Evolutionary conservation across 352 stramenopile species (phyloP), one percentile per base, ranked within the genome.

Genomic region (Pythium volutum): DNA sequence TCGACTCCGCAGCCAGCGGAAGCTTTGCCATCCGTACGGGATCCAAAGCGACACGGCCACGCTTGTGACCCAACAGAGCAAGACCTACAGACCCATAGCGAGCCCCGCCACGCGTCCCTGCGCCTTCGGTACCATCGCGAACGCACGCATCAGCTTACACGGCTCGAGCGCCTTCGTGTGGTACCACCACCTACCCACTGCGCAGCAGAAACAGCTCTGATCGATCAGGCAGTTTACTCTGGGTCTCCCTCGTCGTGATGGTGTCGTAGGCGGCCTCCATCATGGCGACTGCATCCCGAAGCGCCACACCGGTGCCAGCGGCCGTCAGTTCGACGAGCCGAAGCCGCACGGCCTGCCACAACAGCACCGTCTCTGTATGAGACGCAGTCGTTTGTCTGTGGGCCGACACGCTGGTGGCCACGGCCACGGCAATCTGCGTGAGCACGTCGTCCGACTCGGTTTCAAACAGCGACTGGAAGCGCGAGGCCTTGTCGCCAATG

Each of bases 261-360:
- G 6, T 27, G 23, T 55, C 36, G 29, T 65, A 70, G 15, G 50
- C 56, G 3, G 25, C 16, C 26, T 57, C 49, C 9, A 70, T 23
- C 3, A 20, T 36, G 15, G 15, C 34, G 14, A 58, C 26, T 10
- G 63, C 63, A 10, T 64, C 55, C 23, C 45, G 55, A 27, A 69
- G 33, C 3, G 41, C 3, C 23, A 57, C 8, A 51, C 15, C 16
- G 12, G 7, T 29, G 25, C 27, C 22, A 3, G 45, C 34, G n/a
- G 38, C 39, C 7, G 41, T 60, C 12, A 70, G 55, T 45, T 70
- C 63, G 22, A 70, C 26, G 7, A 64, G 27, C 15, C 63, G 55
- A 31, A 70, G 45, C 1, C 63, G 63, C 23, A 62, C 42, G 20
- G 63, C 63, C 42, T 70, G 55, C 63, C 55, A 70, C 2, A 70